Base-by-base conservation (phyloP, 2,329 filamentous ascomycete genomes). In the Falciphora oryzae region DNA sequence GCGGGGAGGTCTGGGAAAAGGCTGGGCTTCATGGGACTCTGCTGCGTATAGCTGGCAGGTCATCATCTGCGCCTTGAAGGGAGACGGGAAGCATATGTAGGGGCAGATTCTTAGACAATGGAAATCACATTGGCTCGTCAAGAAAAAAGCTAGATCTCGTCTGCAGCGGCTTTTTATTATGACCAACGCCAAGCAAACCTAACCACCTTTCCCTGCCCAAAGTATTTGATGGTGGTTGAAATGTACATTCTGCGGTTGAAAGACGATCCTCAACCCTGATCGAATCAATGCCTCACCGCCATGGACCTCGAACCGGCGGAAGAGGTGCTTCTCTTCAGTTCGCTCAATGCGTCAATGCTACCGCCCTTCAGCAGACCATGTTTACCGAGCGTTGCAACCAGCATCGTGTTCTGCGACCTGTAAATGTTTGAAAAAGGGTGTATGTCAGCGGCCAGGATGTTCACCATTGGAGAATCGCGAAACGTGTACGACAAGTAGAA, bases 301-400 rank as follows among this genome's bases (percentile, higher is more conserved):
- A 8, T 53, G 7, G 44, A 53, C 44, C 44, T 53, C 22, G 44
- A n/a, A n/a, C 44, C n/a, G 22, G 22, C 44, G 1, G 44, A 53
- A 53, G 44, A 53, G 2, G 18, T n/a, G 22, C 44, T 53, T 35
- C 32, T 57, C 28, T 38, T 38, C n/a, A 61, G 28, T 5, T 64
- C 58, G 57, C 44, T 64, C 63, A 32, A 61, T 6, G 38, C 57
- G 18, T 64, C 63, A 18, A 38, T 38, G 10, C 63, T 31, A 14
- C 63, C 63, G 10, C 59, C 59, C 25, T 59, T 60, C 10, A 66
- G 59, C 59, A 66, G 38, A 22, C 65, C 65, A 31, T 64, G 60
- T 67, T 73, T 80, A n/a, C 85, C 85, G 61, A 87, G 68, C 67
- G 76, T 78, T 10, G 83, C 83, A 1, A 83, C 83, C 2, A 88